phyloP scores from a whole-genome alignment of 768 basidiomycete genomes.

The Psilocybe azurescens region DNA sequence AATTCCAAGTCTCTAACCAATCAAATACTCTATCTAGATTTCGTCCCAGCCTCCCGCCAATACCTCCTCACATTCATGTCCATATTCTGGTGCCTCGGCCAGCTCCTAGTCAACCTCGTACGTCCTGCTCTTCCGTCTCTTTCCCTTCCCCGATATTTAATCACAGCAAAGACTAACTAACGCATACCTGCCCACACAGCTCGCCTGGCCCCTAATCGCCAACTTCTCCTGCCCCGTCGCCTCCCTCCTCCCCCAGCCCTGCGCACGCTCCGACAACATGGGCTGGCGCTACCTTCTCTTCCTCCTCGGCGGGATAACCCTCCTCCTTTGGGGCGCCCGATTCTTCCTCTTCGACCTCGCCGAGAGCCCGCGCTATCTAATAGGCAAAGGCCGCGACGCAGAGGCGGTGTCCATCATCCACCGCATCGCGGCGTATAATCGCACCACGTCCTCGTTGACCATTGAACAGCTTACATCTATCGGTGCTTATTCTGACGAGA shows the following conservation, averaged over 20 bases:
- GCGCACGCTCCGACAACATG: conserved; percentile 54
- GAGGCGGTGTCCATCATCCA: conserved; percentile 70
- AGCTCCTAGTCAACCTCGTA: conserved; percentile 57
- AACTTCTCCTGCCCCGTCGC: conserved; percentile 64
- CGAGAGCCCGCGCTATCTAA: too few relatives aligned
- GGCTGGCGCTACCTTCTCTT: conserved; percentile 84
- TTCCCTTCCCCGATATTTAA: too few relatives aligned
- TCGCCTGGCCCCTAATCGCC: conserved; percentile 73
- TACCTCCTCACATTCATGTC: conserved; percentile 76
- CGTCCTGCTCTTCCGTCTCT: too few relatives aligned
- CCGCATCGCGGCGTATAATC: conserved; percentile 64
- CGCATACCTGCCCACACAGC: background rate
- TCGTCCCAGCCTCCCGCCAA: conserved; percentile 71
- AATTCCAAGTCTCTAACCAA: too few relatives aligned
- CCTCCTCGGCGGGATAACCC: conserved; percentile 72
- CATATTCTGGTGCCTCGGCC: conserved; percentile 84
- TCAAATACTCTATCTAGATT: too few relatives aligned
- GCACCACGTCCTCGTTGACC: conserved; percentile 51
- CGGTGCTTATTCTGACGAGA: conserved; percentile 10
- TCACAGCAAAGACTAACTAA: too few relatives aligned
- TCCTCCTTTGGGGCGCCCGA: conserved; percentile 63
- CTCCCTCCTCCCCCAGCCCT: conserved; percentile 15
- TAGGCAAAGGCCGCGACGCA: conserved; percentile 68
- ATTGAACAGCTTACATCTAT: conserved; percentile 52
- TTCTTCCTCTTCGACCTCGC: conserved; percentile 71